Base-by-base conservation (phyloP, 192 early-diverging fungal genomes). In the Coemansia sp. region DNA sequence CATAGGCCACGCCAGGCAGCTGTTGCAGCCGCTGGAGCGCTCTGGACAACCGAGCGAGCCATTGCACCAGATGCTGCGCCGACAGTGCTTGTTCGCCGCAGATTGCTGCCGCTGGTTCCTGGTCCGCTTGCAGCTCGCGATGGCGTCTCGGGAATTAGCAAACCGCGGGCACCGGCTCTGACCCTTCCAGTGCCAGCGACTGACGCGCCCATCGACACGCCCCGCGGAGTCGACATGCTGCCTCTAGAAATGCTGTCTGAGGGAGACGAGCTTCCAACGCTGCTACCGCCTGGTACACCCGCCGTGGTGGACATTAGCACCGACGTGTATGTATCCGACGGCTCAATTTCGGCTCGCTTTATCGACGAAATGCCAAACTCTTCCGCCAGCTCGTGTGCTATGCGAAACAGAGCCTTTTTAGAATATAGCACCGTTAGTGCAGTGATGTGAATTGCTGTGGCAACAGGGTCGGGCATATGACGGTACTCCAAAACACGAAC, bases 1-100 rank as follows among this genome's bases (percentile, higher is more conserved):
- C 76, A 79, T 3, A 79, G 70, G 6, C 76, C 76, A n/a, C 70
- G 69, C 76, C 76, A 79, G 0, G 63, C 66, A 0, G 76, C 76
- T 0, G 66, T 59, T 2, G 70, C 66, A 9, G 66, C 53, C 2
- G 62, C 55, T 19, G 66, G 52, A 0, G 69, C 54, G 38, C 55
- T 66, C 46, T 70, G 67, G 8, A 37, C 68, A 30, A 67, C 66
- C 18, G 67, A 41, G 1, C 64, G 54, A 0, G 69, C 71, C 17
- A 51, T 23, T 0, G 50, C 19, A 3, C 22, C 45, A 13, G 53
- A 42, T 12, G 61, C 61, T 18, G 56, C 53, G 27, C 69, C 48
- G 2, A 52, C 33, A n/a, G 49, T 24, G 9, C 49, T 43, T 21
- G 55, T 42, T n/a, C 59, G 25, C n/a, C 55, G 60, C 34, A 53